Evolutionary conservation across 345 rosid species (phyloP).

Genomic region (Acer saccharum): DNA sequence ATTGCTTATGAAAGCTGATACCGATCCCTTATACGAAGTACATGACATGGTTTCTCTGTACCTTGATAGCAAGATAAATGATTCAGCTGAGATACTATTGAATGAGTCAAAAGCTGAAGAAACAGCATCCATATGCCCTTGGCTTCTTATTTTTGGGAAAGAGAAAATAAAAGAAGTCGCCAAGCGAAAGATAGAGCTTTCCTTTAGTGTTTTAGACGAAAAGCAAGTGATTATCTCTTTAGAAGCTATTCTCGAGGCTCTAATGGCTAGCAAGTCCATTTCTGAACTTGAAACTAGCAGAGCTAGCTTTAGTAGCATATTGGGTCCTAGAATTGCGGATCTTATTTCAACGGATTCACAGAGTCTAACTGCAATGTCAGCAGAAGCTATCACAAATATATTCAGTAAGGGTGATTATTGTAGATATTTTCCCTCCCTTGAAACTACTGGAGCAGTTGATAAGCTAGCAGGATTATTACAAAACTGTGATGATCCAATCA

Average conservation of each 20-base stretch:
- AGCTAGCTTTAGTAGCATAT: constrained; percentile 26
- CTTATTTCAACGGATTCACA: constrained; percentile 30
- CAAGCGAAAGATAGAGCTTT: constrained; percentile 15
- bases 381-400: constrained; percentile 32
- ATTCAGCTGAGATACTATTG: constrained; percentile 28
- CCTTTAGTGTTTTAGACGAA: constrained; percentile 20
- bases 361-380: constrained; percentile 23
- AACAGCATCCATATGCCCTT: constrained; percentile 31
- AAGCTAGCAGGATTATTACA: constrained; percentile 22
- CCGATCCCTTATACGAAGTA: constrained; percentile 29
- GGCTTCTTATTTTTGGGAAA: constrained; percentile 36
- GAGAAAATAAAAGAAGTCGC: constrained; percentile 24
- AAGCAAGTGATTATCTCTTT: constrained; percentile 20
- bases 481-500: constrained; percentile 23
- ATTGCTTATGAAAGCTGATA: constrained; percentile 34
- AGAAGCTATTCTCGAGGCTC: constrained; percentile 33
- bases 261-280: constrained; percentile 37
- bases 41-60: constrained; percentile 42
- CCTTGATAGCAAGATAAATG: constrained; percentile 35
- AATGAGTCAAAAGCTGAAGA: constrained; percentile 18
- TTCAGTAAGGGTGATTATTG: constrained; percentile 26
- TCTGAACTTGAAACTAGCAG: constrained; percentile 36
- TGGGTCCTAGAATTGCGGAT: constrained; percentile 34
- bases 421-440: constrained; percentile 30
- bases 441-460: constrained; percentile 23